Conservation (phyloP, 1,139 yeast species). For the Lodderomyces margitis region DNA sequence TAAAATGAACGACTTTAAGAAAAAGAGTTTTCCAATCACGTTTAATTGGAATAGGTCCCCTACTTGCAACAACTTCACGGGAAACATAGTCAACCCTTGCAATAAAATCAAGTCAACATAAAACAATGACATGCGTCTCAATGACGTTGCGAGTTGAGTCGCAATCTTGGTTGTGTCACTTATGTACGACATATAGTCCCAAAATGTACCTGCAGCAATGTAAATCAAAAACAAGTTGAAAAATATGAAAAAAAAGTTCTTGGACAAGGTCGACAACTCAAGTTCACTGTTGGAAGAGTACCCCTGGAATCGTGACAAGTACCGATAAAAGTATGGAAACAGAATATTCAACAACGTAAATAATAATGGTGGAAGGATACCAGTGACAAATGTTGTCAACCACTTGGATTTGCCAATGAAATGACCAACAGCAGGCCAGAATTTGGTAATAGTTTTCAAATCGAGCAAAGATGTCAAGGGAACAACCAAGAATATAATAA, state of each 20-base stretch:
- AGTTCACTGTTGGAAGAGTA: slow-evolving; percentile 73
- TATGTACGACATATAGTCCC: slow-evolving; percentile 71
- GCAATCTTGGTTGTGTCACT: slow-evolving; percentile 78
- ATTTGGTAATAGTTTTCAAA: slow-evolving; percentile 63
- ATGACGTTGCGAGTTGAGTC: slow-evolving; percentile 66
- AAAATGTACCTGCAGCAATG: slow-evolving; percentile 78
- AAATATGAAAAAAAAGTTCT: slow-evolving; percentile 75
- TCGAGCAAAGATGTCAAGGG: slow-evolving; percentile 72
- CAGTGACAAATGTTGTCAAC: slow-evolving; percentile 72
- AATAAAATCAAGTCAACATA: slow-evolving; percentile 72
- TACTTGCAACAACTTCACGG: slow-evolving; percentile 64
- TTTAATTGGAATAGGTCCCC: slow-evolving; percentile 41
- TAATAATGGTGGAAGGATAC: slow-evolving; percentile 71
- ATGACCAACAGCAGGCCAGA: slow-evolving; percentile 73
- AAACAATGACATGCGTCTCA: slow-evolving; percentile 65
- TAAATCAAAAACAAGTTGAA: slow-evolving; percentile 76
- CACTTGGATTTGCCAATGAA: slow-evolving; percentile 58
- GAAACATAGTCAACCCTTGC: slow-evolving; percentile 79
- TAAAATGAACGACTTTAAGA: slow-evolving; percentile 43
- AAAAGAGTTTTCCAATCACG: slow-evolving; percentile 60
- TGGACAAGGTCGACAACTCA: slow-evolving; percentile 69
- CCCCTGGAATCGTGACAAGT: slow-evolving; percentile 67
- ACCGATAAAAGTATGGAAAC: slow-evolving; percentile 68
- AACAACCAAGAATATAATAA: slow-evolving; percentile 68
- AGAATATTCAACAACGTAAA: slow-evolving; percentile 66